Evolutionary conservation across 2,329 filamentous ascomycete genomes (phyloP).

Genomic region (Capronia epimyces): DNA sequence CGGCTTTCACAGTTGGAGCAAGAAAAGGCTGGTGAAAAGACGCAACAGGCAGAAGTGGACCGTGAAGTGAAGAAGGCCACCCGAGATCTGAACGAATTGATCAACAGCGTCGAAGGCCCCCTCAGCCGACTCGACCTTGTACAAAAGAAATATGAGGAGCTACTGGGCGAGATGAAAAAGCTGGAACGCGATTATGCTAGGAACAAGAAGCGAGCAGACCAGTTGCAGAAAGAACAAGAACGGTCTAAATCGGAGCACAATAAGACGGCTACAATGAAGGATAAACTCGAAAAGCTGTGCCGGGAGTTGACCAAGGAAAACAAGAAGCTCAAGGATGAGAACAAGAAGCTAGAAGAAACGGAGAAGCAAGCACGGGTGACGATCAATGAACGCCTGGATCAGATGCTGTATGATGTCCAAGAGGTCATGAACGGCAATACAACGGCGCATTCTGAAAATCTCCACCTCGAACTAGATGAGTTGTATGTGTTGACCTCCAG

Average conservation of each 20-base stretch:
- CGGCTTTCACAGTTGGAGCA: constrained; percentile 94
- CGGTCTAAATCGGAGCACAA: constrained; percentile 78
- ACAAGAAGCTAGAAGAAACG: constrained; percentile 80
- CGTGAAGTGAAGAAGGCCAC: constrained; percentile 92
- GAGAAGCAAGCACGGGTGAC: constrained; percentile 76
- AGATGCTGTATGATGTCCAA: constrained; percentile 75
- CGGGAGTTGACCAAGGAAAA: constrained; percentile 94
- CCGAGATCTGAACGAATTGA: constrained; percentile 78
- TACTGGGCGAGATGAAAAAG: constrained; percentile 91
- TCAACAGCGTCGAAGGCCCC: constrained; percentile 82
- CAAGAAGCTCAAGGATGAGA: constrained; percentile 97
- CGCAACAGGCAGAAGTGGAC: constrained; percentile 93
- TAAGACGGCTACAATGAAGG: constrained; percentile 85
- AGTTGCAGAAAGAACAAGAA: constrained; percentile 94
- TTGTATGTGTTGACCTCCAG: constrained; percentile 53
- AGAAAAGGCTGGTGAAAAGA: constrained; percentile 87
- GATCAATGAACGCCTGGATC: constrained; percentile 78
- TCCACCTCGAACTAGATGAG: constrained; percentile 84
- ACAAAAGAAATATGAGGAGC: constrained; percentile 83
- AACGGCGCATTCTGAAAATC: constrained; percentile 69
- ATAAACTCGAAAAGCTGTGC: constrained; percentile 94
- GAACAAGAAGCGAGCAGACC: constrained; percentile 91
- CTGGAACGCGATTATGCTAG: constrained; percentile 90
- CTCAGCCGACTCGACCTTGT: constrained; percentile 87
- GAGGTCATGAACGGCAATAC: constrained; percentile 83